phyloP scores from a whole-genome alignment of 208 protist species.

The Strigomonas culicis region DNA sequence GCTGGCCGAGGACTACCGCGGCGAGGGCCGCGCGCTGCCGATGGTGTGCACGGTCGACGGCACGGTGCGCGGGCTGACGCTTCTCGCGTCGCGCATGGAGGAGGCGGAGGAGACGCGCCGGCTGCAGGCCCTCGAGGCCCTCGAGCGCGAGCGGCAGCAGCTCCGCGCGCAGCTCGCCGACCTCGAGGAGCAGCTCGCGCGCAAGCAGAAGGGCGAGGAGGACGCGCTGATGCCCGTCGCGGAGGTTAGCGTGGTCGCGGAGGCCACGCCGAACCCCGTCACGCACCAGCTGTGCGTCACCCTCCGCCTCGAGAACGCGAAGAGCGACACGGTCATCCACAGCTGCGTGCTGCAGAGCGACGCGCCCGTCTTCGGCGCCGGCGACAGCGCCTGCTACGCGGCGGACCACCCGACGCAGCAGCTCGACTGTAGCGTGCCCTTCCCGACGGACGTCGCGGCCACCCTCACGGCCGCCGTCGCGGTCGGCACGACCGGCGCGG shows the following conservation, averaged over 20 bases:
- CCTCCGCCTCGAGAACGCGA: slow-evolving; percentile 22
- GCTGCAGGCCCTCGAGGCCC: slow-evolving; percentile 55
- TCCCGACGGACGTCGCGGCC: slow-evolving; percentile 50
- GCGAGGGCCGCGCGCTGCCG: slow-evolving; percentile 75
- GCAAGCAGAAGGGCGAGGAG: slow-evolving; percentile 37
- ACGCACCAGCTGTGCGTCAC: slow-evolving; percentile 33
- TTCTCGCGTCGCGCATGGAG: slow-evolving; percentile 42
- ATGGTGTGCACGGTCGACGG: slow-evolving; percentile 85
- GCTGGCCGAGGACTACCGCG: slow-evolving; percentile 86
- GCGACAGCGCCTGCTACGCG: slow-evolving; percentile 40
- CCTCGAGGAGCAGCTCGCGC: slow-evolving; percentile 64
- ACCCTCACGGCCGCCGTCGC: slow-evolving; percentile 70
- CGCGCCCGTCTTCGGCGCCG: slow-evolving; percentile 10
- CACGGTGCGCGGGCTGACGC: slow-evolving; percentile 77
- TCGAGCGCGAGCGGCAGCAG: slow-evolving; percentile 60
- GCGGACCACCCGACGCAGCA: slow-evolving; percentile 25
- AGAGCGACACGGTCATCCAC: slow-evolving; percentile 56
- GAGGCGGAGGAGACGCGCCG: slow-evolving; percentile 51
- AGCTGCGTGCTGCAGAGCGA: slow-evolving; percentile 69
- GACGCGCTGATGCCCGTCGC: slow-evolving; percentile 60
- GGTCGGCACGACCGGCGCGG: slow-evolving; percentile 58
- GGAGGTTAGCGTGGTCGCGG: slow-evolving; percentile 36
- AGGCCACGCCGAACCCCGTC: slow-evolving; percentile 22
- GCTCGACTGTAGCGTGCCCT: slow-evolving; percentile 58
- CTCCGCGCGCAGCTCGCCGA: slow-evolving; percentile 75